Evolutionary conservation across 305 asterid genomes (phyloP), one percentile per base, ranked within the genome.

Genomic region (Ilex paraguariensis): DNA sequence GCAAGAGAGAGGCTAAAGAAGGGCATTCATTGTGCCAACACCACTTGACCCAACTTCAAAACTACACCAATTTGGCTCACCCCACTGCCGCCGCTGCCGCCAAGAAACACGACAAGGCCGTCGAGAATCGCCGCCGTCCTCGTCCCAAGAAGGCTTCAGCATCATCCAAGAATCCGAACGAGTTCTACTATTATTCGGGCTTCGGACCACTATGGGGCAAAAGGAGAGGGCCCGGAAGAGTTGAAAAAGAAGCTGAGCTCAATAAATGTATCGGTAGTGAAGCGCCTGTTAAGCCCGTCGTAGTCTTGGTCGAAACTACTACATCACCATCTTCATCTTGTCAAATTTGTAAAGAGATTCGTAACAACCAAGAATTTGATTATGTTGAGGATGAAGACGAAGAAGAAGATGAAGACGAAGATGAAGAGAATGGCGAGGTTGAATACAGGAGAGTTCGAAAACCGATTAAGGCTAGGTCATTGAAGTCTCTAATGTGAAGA

Each of bases 151-250:
- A 65, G 53, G 44, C 64, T 0, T 58, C 88, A 0, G 31, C 77
- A 3, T 57, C 86, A 0, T 36, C 42, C 42, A 2, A 80, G 3
- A 69, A 75, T 48, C 77, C 87, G 0, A 17, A 79, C 39, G 85
- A 79, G 15, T 84, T 73, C 56, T 84, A 81, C 62, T 89, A 87
- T 63, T 87, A 89, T 66, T 78, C 91, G 0, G 94, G 94, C 3
- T 87, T 89, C 49, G 89, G 97, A 13, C 94, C 93, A 0, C 66
- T 77, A 0, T 81, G 94, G 95, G 85, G 85, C 7, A 86, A 79
- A 69, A 82, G 64, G 50, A 79, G 96, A 64, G 90, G 84, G 9
- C 66, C 17, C 13, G 14, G 64, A 1, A 13, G 32, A 15, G 30
- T 21, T 10, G 30, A 52, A 36, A 36, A 21, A 53, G 56, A 21